Base-by-base conservation (phyloP, 768 basidiomycete species). In the Leucocoprinus sp. region DNA sequence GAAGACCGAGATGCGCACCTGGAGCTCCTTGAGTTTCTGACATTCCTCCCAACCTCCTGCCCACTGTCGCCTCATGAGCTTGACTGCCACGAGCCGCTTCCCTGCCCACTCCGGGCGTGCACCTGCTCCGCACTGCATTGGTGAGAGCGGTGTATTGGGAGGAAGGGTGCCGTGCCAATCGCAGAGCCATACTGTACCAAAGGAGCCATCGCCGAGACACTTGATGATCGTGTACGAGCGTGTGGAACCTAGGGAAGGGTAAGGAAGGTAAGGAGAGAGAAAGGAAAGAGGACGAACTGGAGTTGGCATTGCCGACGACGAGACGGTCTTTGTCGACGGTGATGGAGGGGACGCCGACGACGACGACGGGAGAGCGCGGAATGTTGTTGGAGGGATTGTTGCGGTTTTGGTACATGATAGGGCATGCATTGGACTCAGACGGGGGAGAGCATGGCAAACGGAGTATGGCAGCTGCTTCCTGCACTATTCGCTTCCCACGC, bases 21-120 rank as follows among this genome's bases (percentile, higher is more conserved):
- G 87, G 54, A 99, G 82, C 63, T 99, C 96, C 61, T 96, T 96
- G 57, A 96, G 75, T 56, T 78, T 82, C 64, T 82, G 85, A 65
- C 95, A 97, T 69, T 99, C 93, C 59, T 90, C 85, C 96, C 96
- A 99, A 27, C 96, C 93, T 26, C 93, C 90, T 58, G 96, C 90
- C 88, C 93, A 97, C 54, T 78, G 83, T 72, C 84, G 89, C 76
- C 91, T 98, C 93, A 98, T 98, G 59, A 92, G 71, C 71, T 99
- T 99, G 55, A 99, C 79, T 49, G 96, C 96, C 49, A 98, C 96
- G 52, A 99, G 76, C 48, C 88, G 78, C 68, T 93, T 97, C 46
- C 90, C 92, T 39, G 77, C 75, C 83, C 93, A 99, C 63, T 97
- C 95, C 50, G 92, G 87, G 52, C 92, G 71, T 37, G 89, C 88